Percentiles rank a stretch among this genome's conserved stretches.
Evolutionary conservation across 176 grass and related monocot species (phyloP).

Genomic region (Miscanthus lutarioriparius): DNA sequence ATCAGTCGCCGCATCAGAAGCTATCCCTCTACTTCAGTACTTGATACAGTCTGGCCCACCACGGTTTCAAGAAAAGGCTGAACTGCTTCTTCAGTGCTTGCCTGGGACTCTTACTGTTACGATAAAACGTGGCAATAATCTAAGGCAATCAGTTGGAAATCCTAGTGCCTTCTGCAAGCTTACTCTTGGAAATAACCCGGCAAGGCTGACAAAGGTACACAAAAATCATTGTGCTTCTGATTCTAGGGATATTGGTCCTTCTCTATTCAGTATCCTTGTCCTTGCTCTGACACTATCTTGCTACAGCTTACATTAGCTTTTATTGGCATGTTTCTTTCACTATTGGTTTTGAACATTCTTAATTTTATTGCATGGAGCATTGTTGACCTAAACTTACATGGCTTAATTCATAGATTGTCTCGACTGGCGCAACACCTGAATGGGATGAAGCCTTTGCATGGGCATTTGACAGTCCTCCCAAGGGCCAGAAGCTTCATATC

Average conservation of each 20-base stretch:
- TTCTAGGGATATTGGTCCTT: conserved; percentile 31
- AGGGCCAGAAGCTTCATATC: conserved; percentile 98
- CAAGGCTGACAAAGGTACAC: conserved; percentile 89
- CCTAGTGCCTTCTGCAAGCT: conserved; percentile 96
- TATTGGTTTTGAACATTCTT: neutral
- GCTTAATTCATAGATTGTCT: conserved; percentile 65
- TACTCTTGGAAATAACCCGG: conserved; percentile 91
- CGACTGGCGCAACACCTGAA: conserved; percentile 84
- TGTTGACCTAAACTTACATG: conserved; percentile 8
- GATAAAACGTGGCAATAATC: conserved; percentile 94
- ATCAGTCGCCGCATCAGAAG: conserved; percentile 91
- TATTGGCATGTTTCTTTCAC: neutral
- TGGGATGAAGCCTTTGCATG: conserved; percentile 98
- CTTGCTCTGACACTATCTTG: neutral
- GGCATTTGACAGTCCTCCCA: conserved; percentile 97
- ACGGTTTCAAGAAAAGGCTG: conserved; percentile 96
- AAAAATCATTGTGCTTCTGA: conserved; percentile 11
- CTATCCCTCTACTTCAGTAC: conserved; percentile 97
- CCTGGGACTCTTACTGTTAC: conserved; percentile 96
- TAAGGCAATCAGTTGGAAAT: conserved; percentile 96
- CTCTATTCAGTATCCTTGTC: neutral
- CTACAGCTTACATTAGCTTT: conserved; percentile 1
- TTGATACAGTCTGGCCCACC: conserved; percentile 99
- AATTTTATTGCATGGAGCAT: neutral
- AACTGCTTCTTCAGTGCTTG: conserved; percentile 91